phyloP scores from a whole-genome alignment of 768 basidiomycete genomes.

The Pholiota conissans region DNA sequence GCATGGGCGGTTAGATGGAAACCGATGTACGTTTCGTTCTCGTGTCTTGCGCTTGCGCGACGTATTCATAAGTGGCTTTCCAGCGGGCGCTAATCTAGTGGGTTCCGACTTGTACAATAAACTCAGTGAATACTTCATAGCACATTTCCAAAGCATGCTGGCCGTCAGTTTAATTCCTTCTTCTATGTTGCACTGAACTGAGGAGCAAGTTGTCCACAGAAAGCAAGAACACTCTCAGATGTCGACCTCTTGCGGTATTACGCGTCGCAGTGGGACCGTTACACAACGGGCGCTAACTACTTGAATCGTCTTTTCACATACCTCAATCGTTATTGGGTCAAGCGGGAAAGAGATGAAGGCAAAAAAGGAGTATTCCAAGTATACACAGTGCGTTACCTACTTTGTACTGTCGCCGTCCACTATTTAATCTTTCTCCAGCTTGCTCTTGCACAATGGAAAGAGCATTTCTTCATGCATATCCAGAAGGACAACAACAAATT shows the following conservation, averaged over 20 bases:
- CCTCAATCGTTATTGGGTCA: conserved; percentile 99
- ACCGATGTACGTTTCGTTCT: conserved; percentile 58
- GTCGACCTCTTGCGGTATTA: conserved; percentile 93
- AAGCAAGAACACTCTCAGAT: conserved; percentile 80
- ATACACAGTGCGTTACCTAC: conserved; percentile 72
- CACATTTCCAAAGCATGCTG: conserved; percentile 77
- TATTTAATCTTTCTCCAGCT: conserved; percentile 48
- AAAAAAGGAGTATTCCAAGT: conserved; percentile 94
- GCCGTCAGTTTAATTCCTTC: conserved; percentile 28
- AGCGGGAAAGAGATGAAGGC: conserved; percentile 97
- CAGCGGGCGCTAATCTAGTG: conserved; percentile 95
- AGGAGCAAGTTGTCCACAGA: conserved; percentile 54
- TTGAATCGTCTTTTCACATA: conserved; percentile 97
- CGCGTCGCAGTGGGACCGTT: conserved; percentile 91
- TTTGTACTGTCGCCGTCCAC: not conserved
- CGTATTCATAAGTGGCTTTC: conserved; percentile 20
- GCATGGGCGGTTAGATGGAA: conserved; percentile 62
- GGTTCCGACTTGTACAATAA: conserved; percentile 97
- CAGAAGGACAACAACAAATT: conserved; percentile 82
- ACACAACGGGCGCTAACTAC: conserved; percentile 96
- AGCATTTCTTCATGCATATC: conserved; percentile 84
- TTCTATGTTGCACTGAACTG: too few species aligned
- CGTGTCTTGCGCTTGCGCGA: conserved; percentile 34
- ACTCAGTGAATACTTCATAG: conserved; percentile 84
- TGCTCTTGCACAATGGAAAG: conserved; percentile 94